Conservation (phyloP, 352 stramenopile species). For the Stephanocyclus meneghinianus region DNA sequence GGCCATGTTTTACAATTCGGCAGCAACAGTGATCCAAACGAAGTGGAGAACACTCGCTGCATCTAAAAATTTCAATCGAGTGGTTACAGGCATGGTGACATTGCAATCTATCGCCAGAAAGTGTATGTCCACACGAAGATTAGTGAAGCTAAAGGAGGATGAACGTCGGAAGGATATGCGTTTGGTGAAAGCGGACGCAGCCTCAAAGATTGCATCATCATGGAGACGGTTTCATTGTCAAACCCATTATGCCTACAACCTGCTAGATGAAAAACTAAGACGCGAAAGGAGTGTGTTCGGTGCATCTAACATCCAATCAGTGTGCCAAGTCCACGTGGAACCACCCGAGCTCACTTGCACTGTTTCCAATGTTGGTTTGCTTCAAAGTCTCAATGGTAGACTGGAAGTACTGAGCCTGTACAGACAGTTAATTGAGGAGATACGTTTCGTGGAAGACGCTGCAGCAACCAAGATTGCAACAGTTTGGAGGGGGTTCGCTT, state of each 20-base stretch:
- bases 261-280: background rate
- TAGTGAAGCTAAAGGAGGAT: background rate
- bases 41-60: background rate
- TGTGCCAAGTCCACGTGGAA: background rate
- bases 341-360: background rate
- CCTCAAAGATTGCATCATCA: background rate
- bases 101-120: background rate
- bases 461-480: background rate
- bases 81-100: background rate
- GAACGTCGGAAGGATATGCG: background rate
- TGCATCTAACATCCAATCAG: background rate
- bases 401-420: background rate
- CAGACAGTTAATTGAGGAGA: background rate
- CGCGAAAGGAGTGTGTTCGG: background rate
- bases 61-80: background rate
- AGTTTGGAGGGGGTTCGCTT: background rate
- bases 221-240: background rate
- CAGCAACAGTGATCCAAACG: conserved; percentile 1
- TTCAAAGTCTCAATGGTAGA: background rate
- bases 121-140: background rate
- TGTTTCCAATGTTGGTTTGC: background rate
- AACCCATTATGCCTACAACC: background rate
- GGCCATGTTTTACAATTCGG: background rate
- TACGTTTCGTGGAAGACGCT: background rate
- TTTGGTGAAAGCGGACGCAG: background rate